Percentiles rank a stretch among this genome's conserved stretches.
phyloP scores from a whole-genome alignment of 345 rosid genomes.

The Populus pruinosa region DNA sequence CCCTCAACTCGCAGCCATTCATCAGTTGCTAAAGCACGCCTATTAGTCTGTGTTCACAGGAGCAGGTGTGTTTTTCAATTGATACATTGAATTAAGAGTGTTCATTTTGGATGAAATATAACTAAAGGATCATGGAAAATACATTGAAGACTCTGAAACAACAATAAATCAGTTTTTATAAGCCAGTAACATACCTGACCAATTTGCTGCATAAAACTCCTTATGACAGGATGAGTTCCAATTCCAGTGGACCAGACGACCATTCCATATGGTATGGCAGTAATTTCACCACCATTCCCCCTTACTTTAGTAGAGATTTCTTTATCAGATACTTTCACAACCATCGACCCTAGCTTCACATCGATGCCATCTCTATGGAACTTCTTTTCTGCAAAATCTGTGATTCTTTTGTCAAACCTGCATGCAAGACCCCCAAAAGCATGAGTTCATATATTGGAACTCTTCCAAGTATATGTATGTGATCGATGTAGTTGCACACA shows the following conservation, averaged over 20 bases:
- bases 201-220: constrained; percentile 86
- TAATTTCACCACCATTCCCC: constrained; percentile 53
- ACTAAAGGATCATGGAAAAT: not conserved
- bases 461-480: not conserved
- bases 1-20: constrained; percentile 97
- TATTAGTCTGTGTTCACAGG: constrained; percentile 46
- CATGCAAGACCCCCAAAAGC: constrained; percentile 7
- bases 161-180: not conserved
- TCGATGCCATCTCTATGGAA: constrained; percentile 87
- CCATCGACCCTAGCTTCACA: constrained; percentile 93
- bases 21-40: constrained; percentile 94
- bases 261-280: constrained; percentile 85
- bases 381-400: constrained; percentile 88
- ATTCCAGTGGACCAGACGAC: constrained; percentile 99
- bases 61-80: not conserved
- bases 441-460: constrained; percentile 3
- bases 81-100: not conserved
- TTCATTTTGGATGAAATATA: not conserved
- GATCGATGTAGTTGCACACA: not conserved
- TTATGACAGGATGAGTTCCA: constrained; percentile 77
- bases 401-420: constrained; percentile 99
- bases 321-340: constrained; percentile 63
- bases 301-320: constrained; percentile 77
- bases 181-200: constrained; percentile 62
- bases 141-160: not conserved